phyloP scores from a whole-genome alignment of 192 early-diverging fungal genomes.

The Podila horticola region DNA sequence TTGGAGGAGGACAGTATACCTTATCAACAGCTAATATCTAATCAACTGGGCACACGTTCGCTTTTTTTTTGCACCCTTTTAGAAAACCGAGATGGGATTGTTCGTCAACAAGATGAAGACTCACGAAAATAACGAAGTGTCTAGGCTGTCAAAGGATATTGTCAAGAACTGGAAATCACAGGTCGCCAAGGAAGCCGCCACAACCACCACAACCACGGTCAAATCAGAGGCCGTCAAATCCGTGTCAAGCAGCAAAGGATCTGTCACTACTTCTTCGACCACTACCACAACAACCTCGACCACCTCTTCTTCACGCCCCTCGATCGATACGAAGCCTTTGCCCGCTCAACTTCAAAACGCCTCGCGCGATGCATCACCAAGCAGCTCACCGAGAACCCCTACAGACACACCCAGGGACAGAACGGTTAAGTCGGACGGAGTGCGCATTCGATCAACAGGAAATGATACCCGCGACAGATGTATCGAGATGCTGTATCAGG shows the following conservation, averaged over 20 bases:
- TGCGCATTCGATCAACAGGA: slow-evolving; percentile 63
- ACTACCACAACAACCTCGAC: not conserved
- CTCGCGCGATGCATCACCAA: slow-evolving; percentile 25
- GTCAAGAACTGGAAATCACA: slow-evolving; percentile 90
- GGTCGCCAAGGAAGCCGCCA: slow-evolving; percentile 47
- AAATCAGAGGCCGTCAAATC: slow-evolving; percentile 12
- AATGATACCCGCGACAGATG: slow-evolving; percentile 79
- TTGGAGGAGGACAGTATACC: not conserved
- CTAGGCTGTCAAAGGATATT: slow-evolving; percentile 71
- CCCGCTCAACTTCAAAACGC: slow-evolving; percentile 15
- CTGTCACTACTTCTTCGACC: slow-evolving; percentile 6
- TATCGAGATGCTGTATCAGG: slow-evolving; percentile 84
- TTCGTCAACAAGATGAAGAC: slow-evolving; percentile 80
- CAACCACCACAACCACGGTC: slow-evolving; percentile 13
- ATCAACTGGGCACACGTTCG: not conserved
- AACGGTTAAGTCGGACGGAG: slow-evolving; percentile 67
- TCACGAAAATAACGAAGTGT: slow-evolving; percentile 66
- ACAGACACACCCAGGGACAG: slow-evolving; percentile 60
- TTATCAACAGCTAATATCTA: not conserved
- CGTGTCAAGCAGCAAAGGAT: slow-evolving; percentile 10
- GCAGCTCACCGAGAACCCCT: slow-evolving; percentile 51
- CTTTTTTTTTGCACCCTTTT: not conserved
- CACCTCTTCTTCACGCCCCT: slow-evolving; percentile 11
- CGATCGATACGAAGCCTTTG: slow-evolving; percentile 30
- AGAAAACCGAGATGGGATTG: slow-evolving; percentile 85